A percentile compares a stretch with the other conserved stretches of the same genome.
These are phyloP conservation scores for Cercospora sp. DNA, from an alignment of 2,329 filamentous ascomycete species.

Conservation along the genomic window DNA sequence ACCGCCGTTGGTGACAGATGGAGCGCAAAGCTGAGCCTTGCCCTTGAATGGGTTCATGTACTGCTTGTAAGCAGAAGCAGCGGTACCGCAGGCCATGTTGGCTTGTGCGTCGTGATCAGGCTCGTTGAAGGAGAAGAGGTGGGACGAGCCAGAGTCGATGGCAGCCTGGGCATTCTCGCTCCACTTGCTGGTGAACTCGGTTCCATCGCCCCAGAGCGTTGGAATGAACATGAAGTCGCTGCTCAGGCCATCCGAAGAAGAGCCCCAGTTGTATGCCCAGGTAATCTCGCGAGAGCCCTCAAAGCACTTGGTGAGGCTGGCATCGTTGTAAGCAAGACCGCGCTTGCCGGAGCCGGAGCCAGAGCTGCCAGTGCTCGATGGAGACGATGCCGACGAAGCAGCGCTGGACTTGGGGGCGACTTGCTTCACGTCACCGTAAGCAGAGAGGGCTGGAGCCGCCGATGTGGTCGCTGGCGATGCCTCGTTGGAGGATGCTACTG, in stretches of 20 bases:
- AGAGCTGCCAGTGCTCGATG: slow-evolving; percentile 21
- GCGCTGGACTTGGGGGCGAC: slow-evolving; percentile 7
- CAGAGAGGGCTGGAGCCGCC: slow-evolving; percentile 10
- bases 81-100: slow-evolving; percentile 55
- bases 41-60: slow-evolving; percentile 58
- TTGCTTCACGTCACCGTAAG: slow-evolving; percentile 4
- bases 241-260: slow-evolving; percentile 46
- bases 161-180: slow-evolving; percentile 51
- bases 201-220: slow-evolving; percentile 56
- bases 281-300: slow-evolving; percentile 47
- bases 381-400: slow-evolving; percentile 24
- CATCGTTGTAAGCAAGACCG: slow-evolving; percentile 68
- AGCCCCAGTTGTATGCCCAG: slow-evolving; percentile 72
- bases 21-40: slow-evolving; percentile 57
- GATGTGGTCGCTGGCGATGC: slow-evolving; percentile 11
- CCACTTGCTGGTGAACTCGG: slow-evolving; percentile 54
- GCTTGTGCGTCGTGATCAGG: slow-evolving; percentile 63
- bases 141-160: slow-evolving; percentile 56
- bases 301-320: slow-evolving; percentile 55
- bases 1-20: slow-evolving; percentile 62
- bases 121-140: slow-evolving; percentile 71
- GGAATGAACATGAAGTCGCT: slow-evolving; percentile 61
- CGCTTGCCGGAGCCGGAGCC: slow-evolving; percentile 55
- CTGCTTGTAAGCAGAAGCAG: slow-evolving; percentile 56
- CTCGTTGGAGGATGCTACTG: slow-evolving; percentile 5